Percentiles rank a stretch among this genome's conserved stretches.
Evolutionary conservation across 805 yeast genomes (phyloP).

Genomic region (Tetrapisispora taiwanensis): DNA sequence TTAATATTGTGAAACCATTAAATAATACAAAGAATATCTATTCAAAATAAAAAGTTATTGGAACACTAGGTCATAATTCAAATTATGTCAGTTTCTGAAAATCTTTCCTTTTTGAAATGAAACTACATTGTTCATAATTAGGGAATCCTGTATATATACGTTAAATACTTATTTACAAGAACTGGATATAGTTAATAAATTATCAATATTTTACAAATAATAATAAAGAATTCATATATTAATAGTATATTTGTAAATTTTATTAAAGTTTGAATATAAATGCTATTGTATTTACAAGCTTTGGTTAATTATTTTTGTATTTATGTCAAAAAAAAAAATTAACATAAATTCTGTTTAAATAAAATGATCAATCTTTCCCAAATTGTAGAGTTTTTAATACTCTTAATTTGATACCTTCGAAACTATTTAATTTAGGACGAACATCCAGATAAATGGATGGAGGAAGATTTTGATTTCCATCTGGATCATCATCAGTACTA

Average conservation of each 20-base stretch:
- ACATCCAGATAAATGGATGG: constrained; percentile 67
- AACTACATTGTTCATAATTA: not conserved
- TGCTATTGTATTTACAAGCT: not conserved
- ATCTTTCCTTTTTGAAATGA: no score
- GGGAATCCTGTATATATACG: not conserved
- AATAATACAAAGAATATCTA: no score
- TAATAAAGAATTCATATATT: no score
- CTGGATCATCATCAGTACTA: constrained; percentile 30
- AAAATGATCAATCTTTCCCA: constrained; percentile 4
- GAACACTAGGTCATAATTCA: no score
- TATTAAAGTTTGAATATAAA: not conserved
- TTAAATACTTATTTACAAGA: no score
- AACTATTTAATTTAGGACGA: constrained; percentile 75
- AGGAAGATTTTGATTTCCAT: constrained; percentile 20
- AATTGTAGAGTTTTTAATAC: constrained; percentile 51
- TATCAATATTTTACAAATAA: not conserved
- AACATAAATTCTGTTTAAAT: not conserved
- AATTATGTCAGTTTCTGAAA: no score
- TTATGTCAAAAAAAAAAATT: no score
- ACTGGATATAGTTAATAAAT: not conserved
- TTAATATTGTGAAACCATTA: no score
- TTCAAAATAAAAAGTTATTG: no score
- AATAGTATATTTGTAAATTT: no score
- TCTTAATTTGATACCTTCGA: constrained; percentile 74
- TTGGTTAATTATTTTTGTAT: no score